Percentiles rank a stretch among this genome's conserved stretches.
phyloP scores from a whole-genome alignment of 345 rosid genomes.

The Melastoma malabathricum region DNA sequence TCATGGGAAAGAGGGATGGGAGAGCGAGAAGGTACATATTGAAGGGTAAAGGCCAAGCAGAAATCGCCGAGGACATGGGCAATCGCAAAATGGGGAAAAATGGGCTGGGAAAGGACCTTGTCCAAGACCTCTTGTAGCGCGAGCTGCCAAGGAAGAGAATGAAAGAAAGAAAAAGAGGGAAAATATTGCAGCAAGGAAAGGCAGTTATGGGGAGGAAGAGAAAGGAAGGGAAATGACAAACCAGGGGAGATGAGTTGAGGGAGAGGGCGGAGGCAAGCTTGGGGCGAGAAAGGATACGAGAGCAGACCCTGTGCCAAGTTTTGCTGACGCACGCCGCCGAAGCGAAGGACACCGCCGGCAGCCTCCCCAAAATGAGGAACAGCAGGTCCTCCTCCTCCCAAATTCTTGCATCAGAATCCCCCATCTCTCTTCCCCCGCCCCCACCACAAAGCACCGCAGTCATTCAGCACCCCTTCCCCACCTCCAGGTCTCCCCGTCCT shows the following conservation, averaged over 20 bases:
- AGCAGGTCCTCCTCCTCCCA: slow-evolving; percentile 24
- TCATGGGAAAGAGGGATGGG: no score
- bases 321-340: slow-evolving; percentile 37
- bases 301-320: slow-evolving; percentile 28
- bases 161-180: not conserved
- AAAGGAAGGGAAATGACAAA: slow-evolving; percentile 7
- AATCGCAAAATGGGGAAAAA: slow-evolving; percentile 52
- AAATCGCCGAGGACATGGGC: slow-evolving; percentile 16
- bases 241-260: slow-evolving; percentile 19
- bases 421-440: not conserved
- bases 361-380: slow-evolving; percentile 23
- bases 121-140: slow-evolving; percentile 50
- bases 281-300: slow-evolving; percentile 32
- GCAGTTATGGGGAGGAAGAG: not conserved
- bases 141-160: slow-evolving; percentile 14
- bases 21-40: slow-evolving; percentile 14
- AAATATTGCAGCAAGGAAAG: slow-evolving; percentile 4
- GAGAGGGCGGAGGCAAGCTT: slow-evolving; percentile 49
- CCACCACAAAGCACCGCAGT: no score
- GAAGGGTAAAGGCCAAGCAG: slow-evolving; percentile 8
- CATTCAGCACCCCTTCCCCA: no score
- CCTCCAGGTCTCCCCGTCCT: no score
- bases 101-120: slow-evolving; percentile 47
- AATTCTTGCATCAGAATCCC: no score
- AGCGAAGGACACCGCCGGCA: slow-evolving; percentile 40